These are phyloP conservation scores for Backusella psychrophila DNA, from an alignment of 192 early-diverging fungal species.

Conservation along the genomic window DNA sequence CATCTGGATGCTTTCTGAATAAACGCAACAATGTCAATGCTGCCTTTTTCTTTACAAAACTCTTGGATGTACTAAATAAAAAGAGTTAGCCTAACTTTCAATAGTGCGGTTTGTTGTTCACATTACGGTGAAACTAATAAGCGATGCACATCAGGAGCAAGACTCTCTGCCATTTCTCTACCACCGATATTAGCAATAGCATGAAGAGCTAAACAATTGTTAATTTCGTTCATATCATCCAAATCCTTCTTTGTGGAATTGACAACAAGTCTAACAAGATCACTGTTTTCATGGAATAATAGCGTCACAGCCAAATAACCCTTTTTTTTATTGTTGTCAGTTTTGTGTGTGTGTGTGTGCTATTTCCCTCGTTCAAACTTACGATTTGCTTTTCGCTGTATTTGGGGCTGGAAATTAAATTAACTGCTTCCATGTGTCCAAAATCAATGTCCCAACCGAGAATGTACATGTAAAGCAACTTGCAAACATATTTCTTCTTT, in stretches of 20 bases:
- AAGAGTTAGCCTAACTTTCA: background rate
- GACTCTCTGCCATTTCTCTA: slow-evolving; percentile 84
- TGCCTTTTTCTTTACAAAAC: slow-evolving; percentile 97
- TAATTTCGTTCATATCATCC: slow-evolving; percentile 80
- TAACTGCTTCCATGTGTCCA: slow-evolving; percentile 96
- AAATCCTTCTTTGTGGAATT: slow-evolving; percentile 90
- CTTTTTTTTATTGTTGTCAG: slow-evolving; percentile 37
- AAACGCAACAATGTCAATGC: slow-evolving; percentile 89
- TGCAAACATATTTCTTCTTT: slow-evolving; percentile 99
- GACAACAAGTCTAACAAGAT: slow-evolving; percentile 79
- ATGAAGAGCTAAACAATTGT: slow-evolving; percentile 89
- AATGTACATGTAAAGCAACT: slow-evolving; percentile 99
- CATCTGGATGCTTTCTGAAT: slow-evolving; percentile 86
- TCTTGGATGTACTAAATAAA: slow-evolving; percentile 55
- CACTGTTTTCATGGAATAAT: slow-evolving; percentile 85
- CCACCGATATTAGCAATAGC: slow-evolving; percentile 97
- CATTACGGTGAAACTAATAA: slow-evolving; percentile 81
- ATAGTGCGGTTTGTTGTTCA: background rate
- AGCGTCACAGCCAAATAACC: slow-evolving; percentile 96
- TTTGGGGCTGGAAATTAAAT: slow-evolving; percentile 83
- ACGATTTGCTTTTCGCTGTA: slow-evolving; percentile 99
- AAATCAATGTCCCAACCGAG: slow-evolving; percentile 98
- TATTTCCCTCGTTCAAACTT: slow-evolving; percentile 25
- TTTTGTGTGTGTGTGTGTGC: background rate
- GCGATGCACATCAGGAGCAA: slow-evolving; percentile 81